A percentile compares a stretch with the other conserved stretches of the same genome.
These are phyloP conservation scores for Eucalyptus caleyi DNA, from an alignment of 345 rosid species.

Conservation along the genomic window DNA sequence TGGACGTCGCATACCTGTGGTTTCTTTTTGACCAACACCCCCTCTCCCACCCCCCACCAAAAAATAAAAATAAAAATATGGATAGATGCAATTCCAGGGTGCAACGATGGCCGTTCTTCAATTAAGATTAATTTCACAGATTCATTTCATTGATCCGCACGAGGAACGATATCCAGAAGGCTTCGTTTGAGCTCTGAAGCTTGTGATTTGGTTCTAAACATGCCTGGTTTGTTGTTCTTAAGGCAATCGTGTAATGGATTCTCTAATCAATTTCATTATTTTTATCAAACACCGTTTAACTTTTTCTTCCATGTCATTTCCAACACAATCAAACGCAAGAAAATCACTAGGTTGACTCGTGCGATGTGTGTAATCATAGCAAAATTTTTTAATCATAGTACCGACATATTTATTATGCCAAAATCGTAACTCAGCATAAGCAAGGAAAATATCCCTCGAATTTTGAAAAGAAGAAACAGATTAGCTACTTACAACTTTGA, in stretches of 20 bases:
- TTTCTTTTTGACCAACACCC: neutral
- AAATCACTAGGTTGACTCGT: neutral
- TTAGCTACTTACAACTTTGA: neutral
- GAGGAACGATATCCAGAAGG: neutral
- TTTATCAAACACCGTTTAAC: neutral
- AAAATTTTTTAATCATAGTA: neutral
- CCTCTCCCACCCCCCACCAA: fast-evolving
- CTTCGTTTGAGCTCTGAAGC: neutral
- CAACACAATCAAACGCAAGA: neutral
- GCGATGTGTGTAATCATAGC: neutral
- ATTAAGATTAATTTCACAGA: neutral
- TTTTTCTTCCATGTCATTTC: neutral
- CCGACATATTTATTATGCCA: neutral
- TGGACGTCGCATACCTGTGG: neutral
- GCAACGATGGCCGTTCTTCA: neutral
- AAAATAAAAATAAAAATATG: neutral
- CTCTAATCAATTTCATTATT: neutral
- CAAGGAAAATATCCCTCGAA: neutral
- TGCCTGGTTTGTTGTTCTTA: neutral
- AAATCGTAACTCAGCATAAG: neutral
- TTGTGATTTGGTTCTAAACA: neutral
- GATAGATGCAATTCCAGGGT: neutral
- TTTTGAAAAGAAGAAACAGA: neutral
- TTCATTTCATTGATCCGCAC: neutral
- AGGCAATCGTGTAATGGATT: neutral